phyloP scores from a whole-genome alignment of 1,284 basidiomycete species.

The Heimioporus punctisporus region DNA sequence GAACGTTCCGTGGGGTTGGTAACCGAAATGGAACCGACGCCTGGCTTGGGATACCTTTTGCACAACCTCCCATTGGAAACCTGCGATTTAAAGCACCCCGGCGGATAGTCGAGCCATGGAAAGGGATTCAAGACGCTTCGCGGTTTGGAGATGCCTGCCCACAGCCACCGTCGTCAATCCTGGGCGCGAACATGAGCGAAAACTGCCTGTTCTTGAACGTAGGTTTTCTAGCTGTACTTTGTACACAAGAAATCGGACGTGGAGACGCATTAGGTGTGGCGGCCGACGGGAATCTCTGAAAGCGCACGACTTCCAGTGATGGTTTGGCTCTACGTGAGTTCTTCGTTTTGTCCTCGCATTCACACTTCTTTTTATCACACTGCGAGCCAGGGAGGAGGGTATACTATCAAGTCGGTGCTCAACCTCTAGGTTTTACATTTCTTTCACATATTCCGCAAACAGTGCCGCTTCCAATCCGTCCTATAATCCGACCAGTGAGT shows the following conservation, averaged over 20 bases:
- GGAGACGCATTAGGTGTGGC: too few relatives aligned
- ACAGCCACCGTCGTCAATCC: constrained; percentile 40
- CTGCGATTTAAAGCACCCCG: constrained; percentile 64
- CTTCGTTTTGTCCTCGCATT: too few relatives aligned
- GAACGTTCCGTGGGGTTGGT: constrained; percentile 47
- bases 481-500: constrained; percentile 15
- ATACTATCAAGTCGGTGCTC: constrained; percentile 10
- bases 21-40: constrained; percentile 45
- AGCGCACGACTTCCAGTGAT: constrained; percentile 16
- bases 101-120: constrained; percentile 40
- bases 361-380: background rate
- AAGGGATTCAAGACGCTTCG: constrained; percentile 43
- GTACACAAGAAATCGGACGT: too few relatives aligned
- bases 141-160: constrained; percentile 60
- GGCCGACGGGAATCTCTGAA: constrained; percentile 9
- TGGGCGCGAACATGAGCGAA: constrained; percentile 53
- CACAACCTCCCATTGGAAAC: constrained; percentile 54
- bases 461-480: constrained; percentile 18
- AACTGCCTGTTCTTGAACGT: constrained; percentile 46
- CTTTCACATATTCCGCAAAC: background rate
- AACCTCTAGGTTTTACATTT: too few relatives aligned
- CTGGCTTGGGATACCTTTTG: constrained; percentile 72
- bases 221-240: background rate
- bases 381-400: constrained; percentile 16
- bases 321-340: constrained; percentile 24